Percentiles rank a stretch among this genome's conserved stretches.
These are phyloP conservation scores for Triticum turgidum DNA, from an alignment of 176 grass and related monocot species.

Conservation along the genomic window DNA sequence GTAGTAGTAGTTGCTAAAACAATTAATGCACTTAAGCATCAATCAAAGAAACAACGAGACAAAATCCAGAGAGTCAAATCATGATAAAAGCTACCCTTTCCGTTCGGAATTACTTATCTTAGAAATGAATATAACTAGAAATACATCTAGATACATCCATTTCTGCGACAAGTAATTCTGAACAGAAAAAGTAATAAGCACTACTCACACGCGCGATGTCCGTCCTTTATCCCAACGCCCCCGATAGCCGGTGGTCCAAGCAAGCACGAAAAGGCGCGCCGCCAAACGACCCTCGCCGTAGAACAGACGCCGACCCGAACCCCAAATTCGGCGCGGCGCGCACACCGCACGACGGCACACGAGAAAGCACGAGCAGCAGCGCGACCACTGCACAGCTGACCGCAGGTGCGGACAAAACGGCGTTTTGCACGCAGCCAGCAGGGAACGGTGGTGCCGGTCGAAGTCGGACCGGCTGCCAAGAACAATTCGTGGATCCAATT, in stretches of 20 bases:
- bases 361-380: background rate
- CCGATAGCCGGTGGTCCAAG: background rate
- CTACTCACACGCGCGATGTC: background rate
- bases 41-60: too few species aligned
- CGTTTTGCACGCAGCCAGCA: background rate
- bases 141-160: too few species aligned
- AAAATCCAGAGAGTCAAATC: background rate
- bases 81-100: background rate
- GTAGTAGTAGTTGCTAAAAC: too few species aligned
- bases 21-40: too few species aligned
- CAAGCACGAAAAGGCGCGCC: background rate
- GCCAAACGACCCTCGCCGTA: background rate
- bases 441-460: too few species aligned
- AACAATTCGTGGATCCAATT: background rate
- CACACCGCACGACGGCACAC: too few species aligned
- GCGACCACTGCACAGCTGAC: background rate
- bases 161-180: too few species aligned
- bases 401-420: conserved; percentile 6
- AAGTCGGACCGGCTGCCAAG: background rate
- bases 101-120: too few species aligned
- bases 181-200: too few species aligned
- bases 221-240: background rate
- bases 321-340: background rate
- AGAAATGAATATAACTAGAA: too few species aligned
- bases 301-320: background rate